Percentiles rank a stretch among this genome's conserved stretches.
Conservation (phyloP, 345 rosid genomes). For the Heritiera littoralis region DNA sequence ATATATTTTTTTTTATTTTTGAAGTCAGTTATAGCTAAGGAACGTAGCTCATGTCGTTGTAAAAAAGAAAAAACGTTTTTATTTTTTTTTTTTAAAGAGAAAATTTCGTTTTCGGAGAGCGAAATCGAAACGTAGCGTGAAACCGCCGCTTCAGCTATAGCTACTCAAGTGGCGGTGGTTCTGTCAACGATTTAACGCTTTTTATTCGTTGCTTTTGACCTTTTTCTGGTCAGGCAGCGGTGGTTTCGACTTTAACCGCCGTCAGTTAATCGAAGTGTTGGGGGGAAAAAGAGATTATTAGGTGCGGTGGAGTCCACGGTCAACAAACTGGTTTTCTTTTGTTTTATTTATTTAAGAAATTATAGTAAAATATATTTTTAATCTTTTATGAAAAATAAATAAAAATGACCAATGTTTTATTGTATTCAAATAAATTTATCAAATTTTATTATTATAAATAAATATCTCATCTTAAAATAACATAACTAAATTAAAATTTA, state of each 20-base stretch:
- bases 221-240: background rate
- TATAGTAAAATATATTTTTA: no score
- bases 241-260: slow-evolving; percentile 1
- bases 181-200: slow-evolving; percentile 11
- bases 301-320: slow-evolving; percentile 3
- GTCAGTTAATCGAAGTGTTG: slow-evolving; percentile 4
- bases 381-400: no score
- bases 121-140: slow-evolving; percentile 20
- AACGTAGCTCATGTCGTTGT: slow-evolving; percentile 24
- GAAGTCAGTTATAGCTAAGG: slow-evolving; percentile 21
- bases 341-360: background rate
- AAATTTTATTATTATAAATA: no score
- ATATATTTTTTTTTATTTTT: background rate
- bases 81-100: background rate
- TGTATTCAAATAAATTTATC: no score
- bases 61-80: slow-evolving; percentile 11
- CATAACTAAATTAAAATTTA: no score
- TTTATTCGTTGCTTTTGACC: slow-evolving; percentile 2
- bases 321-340: background rate
- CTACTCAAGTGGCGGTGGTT: background rate
- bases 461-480: no score
- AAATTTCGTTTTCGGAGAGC: slow-evolving; percentile 12
- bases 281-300: background rate
- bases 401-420: no score
- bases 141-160: slow-evolving; percentile 29